Base-by-base conservation (phyloP, 768 basidiomycete species). In the Strobilomyces echinocephalus region DNA sequence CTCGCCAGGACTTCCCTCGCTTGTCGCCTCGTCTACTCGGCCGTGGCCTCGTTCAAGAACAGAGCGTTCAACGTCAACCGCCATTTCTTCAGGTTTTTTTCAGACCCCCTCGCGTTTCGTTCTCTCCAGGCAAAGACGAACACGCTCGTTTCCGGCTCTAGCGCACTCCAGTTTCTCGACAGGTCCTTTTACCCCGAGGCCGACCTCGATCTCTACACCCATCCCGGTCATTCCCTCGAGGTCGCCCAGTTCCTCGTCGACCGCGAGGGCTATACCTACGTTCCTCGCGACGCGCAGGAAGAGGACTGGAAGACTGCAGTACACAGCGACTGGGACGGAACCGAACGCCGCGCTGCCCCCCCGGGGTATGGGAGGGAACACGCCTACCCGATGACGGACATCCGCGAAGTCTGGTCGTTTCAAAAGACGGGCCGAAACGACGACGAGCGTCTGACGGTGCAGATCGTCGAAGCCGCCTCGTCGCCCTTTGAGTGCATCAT, bases 161-260 rank as follows among this genome's bases (percentile, higher is more conserved):
- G 66, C 26, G 80, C 79, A 0, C 71, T 82, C 3, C 81, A 83
- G 46, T 79, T 81, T 57, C 69, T 83, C 39, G 75, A 77, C 46
- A 60, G 79, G 21, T 54, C 68, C 0, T 64, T 65, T 35, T 81
- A 79, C 54, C 66, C 71, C 4, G 70, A 70, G 5, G 72, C 80
- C 0, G 81, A 83, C 56, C 72, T 83, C 8, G 82, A 83, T 50
- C 36, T 83, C 5, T 82, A 82, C 60, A 66, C 72, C 15, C 65
- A 74, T 8, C 68, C 71, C 3, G 60, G 63, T 0, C 59, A 64
- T 34, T 61, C 67, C 38, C 41, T 53, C 12, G 65, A 68, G 21
- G 63, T 81, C 5, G 71, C 69, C 0, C 43, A 42, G 8, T 79
- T 74, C 65, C 60, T 81, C 0, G 34, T 64, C 0, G 46, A 57